These are phyloP conservation scores for Ogataea zsoltii DNA, from an alignment of 805 yeast species.

Conservation along the genomic window DNA sequence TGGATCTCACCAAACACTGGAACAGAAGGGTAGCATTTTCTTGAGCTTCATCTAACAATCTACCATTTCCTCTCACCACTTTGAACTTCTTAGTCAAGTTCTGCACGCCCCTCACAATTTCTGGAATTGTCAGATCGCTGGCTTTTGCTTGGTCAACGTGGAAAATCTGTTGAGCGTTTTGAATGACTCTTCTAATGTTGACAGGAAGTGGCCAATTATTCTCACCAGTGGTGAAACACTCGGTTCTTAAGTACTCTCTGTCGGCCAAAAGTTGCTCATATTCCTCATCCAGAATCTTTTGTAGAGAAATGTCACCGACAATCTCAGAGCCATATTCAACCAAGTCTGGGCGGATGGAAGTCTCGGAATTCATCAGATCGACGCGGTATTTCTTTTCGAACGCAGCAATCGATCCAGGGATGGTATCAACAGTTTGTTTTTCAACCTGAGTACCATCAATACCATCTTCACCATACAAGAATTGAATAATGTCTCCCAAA, in stretches of 20 bases:
- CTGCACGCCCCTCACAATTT: slow-evolving; percentile 72
- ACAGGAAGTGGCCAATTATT: slow-evolving; percentile 97
- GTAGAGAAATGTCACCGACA: slow-evolving; percentile 83
- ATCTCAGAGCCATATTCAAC: slow-evolving; percentile 91
- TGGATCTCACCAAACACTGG: slow-evolving; percentile 89
- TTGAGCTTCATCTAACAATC: slow-evolving; percentile 80
- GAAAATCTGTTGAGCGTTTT: slow-evolving; percentile 96
- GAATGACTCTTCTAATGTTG: slow-evolving; percentile 92
- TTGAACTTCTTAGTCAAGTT: slow-evolving; percentile 63
- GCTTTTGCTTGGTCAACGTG: slow-evolving; percentile 89
- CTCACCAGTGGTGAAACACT: slow-evolving; percentile 90
- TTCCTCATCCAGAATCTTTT: slow-evolving; percentile 79
- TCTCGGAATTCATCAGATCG: slow-evolving; percentile 75
- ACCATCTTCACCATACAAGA: slow-evolving; percentile 98
- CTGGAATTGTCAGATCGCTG: slow-evolving; percentile 83
- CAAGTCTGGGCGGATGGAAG: slow-evolving; percentile 65
- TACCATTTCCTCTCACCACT: slow-evolving; percentile 82
- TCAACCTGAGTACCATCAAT: slow-evolving; percentile 98
- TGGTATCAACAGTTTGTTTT: slow-evolving; percentile 91
- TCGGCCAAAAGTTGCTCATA: slow-evolving; percentile 75
- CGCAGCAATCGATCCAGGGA: slow-evolving; percentile 85
- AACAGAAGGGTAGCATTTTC: slow-evolving; percentile 86
- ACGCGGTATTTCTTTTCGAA: slow-evolving; percentile 85
- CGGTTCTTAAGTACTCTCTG: slow-evolving; percentile 74
- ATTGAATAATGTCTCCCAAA: slow-evolving; percentile 93